These are phyloP conservation scores for Parsonsia alboflavescens DNA, from an alignment of 257 asterid genomes.

Conservation along the genomic window DNA sequence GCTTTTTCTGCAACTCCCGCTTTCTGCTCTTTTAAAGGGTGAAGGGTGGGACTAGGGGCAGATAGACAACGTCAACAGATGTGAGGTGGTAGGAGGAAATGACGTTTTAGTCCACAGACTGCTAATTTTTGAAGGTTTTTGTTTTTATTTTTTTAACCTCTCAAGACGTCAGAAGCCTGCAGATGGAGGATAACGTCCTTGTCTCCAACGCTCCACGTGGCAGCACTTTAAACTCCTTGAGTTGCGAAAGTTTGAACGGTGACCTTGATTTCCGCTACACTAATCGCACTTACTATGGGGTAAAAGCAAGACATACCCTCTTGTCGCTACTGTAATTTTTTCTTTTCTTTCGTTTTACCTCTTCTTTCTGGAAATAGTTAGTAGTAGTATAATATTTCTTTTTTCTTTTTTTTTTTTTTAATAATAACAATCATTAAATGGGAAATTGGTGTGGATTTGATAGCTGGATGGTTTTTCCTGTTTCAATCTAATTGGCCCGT, in stretches of 20 bases:
- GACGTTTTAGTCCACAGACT: background rate
- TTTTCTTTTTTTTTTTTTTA: too few relatives aligned
- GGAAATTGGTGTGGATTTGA: too few relatives aligned
- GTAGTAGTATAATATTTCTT: too few relatives aligned
- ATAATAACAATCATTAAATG: too few relatives aligned
- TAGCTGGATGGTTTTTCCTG: too few relatives aligned
- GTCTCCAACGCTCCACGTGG: background rate
- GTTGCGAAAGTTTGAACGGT: conserved; percentile 16
- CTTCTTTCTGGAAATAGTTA: too few relatives aligned
- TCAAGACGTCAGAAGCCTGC: background rate
- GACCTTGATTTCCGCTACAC: conserved; percentile 17
- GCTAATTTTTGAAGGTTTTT: conserved; percentile 1
- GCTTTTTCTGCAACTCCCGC: conserved; percentile 58
- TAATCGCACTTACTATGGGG: background rate
- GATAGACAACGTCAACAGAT: background rate
- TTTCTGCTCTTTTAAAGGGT: conserved; percentile 63
- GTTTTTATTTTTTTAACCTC: background rate
- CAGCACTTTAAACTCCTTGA: conserved; percentile 4
- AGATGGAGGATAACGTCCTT: background rate
- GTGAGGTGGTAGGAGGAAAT: background rate
- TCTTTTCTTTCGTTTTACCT: too few relatives aligned
- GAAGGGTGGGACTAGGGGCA: background rate
- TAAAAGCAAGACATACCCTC: background rate
- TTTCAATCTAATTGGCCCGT: too few relatives aligned
- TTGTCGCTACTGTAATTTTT: too few relatives aligned